These are phyloP conservation scores for Colletotrichum brevisporum DNA, from an alignment of 2,329 filamentous ascomycete genomes.

Conservation along the genomic window DNA sequence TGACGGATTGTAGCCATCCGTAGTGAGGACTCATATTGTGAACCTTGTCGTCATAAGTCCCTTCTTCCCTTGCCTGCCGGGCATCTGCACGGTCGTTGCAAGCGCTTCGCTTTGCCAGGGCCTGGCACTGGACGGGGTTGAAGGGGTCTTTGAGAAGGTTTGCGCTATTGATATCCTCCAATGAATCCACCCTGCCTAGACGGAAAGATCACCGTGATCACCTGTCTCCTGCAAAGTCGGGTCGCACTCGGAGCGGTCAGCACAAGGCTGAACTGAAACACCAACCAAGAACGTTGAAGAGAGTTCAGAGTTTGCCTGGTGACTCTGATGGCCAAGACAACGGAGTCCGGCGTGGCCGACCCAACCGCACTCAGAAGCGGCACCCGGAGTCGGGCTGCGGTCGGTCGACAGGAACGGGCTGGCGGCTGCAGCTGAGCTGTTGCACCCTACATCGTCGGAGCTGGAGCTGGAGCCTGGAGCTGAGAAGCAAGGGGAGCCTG, in stretches of 20 bases:
- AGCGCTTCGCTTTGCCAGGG: conserved; percentile 18
- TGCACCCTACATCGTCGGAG: neutral
- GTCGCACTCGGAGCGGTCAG: conserved; percentile 27
- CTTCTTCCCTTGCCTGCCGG: conserved; percentile 28
- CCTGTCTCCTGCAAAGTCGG: conserved; percentile 30
- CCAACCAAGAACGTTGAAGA: conserved; percentile 17
- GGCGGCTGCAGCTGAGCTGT: neutral
- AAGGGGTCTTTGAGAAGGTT: conserved; percentile 32
- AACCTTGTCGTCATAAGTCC: conserved; percentile 32
- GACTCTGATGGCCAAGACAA: neutral
- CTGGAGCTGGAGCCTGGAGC: conserved; percentile 4
- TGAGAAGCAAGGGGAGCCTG: neutral
- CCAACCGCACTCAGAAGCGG: neutral
- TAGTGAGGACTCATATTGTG: conserved; percentile 9
- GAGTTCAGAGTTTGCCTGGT: conserved; percentile 26
- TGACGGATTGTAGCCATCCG: conserved; percentile 16
- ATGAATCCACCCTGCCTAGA: neutral
- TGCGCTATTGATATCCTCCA: conserved; percentile 37
- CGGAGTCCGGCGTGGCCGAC: neutral
- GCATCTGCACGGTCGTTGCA: conserved; percentile 12
- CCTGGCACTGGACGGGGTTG: conserved; percentile 25
- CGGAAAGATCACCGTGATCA: conserved; percentile 39
- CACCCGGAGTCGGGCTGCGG: conserved; percentile 17
- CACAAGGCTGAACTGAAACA: conserved; percentile 38
- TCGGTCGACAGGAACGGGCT: conserved; percentile 15